phyloP scores from a whole-genome alignment of 2,329 filamentous ascomycete species.

The Botrytis byssoidea region DNA sequence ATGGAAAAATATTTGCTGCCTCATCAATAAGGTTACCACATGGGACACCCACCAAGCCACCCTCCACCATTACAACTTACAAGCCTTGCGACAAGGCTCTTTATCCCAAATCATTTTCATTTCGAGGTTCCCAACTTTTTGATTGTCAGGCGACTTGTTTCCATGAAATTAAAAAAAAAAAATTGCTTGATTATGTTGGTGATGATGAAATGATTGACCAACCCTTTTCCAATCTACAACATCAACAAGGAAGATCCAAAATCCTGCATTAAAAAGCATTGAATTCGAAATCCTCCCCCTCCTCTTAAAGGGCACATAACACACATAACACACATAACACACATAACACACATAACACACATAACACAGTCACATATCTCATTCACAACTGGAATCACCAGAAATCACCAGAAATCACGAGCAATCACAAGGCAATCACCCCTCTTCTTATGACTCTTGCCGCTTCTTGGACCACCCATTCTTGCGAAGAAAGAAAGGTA shows the following conservation, averaged over 20 bases:
- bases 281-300: background rate
- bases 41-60: background rate
- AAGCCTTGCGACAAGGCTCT: background rate
- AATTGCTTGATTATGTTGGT: background rate
- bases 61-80: background rate
- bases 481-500: background rate
- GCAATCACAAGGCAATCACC: background rate
- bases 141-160: conserved; percentile 6
- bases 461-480: conserved; percentile 2
- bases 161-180: background rate
- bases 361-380: background rate
- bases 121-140: background rate
- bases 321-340: too few relatives aligned
- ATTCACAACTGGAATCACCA: background rate
- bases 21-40: background rate
- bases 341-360: too few relatives aligned
- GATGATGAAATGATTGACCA: background rate
- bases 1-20: conserved; percentile 6
- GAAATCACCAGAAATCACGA: background rate
- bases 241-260: background rate
- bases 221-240: background rate
- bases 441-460: background rate
- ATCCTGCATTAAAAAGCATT: background rate
- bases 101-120: background rate
- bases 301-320: background rate